Evolutionary conservation across 305 asterid species (phyloP), one percentile per base, ranked within the genome.

Genomic region (Stenogyne calaminthoides): DNA sequence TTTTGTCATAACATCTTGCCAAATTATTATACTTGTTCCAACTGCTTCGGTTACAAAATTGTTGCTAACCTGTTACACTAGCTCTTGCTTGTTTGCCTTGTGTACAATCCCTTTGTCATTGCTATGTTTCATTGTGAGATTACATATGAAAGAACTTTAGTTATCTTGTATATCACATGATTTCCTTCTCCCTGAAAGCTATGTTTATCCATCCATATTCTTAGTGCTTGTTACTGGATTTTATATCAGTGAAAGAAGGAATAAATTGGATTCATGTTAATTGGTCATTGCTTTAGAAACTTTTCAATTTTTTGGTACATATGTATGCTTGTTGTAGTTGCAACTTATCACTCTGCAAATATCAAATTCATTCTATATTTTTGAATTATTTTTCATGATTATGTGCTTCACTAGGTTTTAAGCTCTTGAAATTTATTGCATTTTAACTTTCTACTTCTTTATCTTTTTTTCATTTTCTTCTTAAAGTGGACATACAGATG

Each of bases 401-500:
- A 27, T 8, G 29, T 40, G 76, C 42, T 54, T 70, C 6, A 29
- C 63, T 57, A 42, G 66, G 47, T 56, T 47, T 32, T n/a, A n/a
- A n/a, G n/a, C n/a, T n/a, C n/a, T n/a, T n/a, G n/a, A n/a, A n/a
- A n/a, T n/a, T n/a, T n/a, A n/a, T n/a, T n/a, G 64, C 69, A 27
- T 16, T 34, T 7, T 55, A 57, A 37, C 34, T 22, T 58, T 69
- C 49, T 37, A 40, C 68, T 42, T 69, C 55, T 22, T 49, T 42
- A 6, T 37, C 15, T 60, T 39, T 39, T 7, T 37, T 37, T 1
- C 9, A 5, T 34, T 34, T 36, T 36, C 1, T 36, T 65, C 39
- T 65, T 81, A 71, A 39, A 91, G 99, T 63, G 92, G 95, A 12
- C 97, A 91, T 77, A 78, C 86, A 55, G 78, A 97, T 77, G 88